Conservation (phyloP, 169 alveolate genomes). For the Plasmodium vivax region DNA sequence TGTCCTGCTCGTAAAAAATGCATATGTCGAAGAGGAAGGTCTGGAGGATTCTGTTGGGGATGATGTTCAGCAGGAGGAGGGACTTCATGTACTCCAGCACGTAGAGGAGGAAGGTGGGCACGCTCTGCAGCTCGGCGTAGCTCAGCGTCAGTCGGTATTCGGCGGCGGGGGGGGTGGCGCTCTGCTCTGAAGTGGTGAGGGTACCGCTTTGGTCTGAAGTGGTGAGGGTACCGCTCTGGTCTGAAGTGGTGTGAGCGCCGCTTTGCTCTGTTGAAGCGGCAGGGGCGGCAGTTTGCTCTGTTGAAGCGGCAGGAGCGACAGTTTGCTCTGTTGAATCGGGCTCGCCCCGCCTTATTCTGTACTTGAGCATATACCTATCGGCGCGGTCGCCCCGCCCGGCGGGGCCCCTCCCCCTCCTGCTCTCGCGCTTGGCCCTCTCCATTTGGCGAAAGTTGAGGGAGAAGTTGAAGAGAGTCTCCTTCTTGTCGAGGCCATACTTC, state of each 20-base stretch:
- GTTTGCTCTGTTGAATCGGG: too few relatives aligned
- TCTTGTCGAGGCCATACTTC: constrained; percentile 22
- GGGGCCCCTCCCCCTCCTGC: background rate
- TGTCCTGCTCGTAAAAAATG: constrained; percentile 57
- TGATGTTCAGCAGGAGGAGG: constrained; percentile 30
- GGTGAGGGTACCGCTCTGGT: too few relatives aligned
- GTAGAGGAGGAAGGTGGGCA: constrained; percentile 37
- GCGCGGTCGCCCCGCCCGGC: background rate
- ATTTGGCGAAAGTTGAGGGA: constrained; percentile 44
- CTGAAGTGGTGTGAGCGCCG: too few relatives aligned
- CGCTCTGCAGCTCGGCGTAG: constrained; percentile 34
- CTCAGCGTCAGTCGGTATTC: constrained; percentile 1
- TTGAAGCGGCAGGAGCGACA: too few relatives aligned
- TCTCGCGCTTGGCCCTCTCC: constrained; percentile 5
- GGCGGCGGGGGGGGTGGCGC: background rate
- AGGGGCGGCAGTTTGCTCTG: too few relatives aligned
- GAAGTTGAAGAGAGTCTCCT: constrained; percentile 62
- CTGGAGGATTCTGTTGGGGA: constrained; percentile 60
- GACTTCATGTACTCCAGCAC: constrained; percentile 68
- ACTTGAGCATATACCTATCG: constrained; percentile 43
- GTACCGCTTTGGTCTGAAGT: too few relatives aligned
- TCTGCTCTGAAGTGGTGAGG: background rate
- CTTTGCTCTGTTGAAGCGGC: too few relatives aligned
- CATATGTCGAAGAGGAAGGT: constrained; percentile 68
- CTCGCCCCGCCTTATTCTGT: constrained; percentile 3